Percentiles rank a stretch among this genome's conserved stretches.
Conservation (phyloP, 108 stramenopile species). For the Stephanodiscus minutulus region DNA sequence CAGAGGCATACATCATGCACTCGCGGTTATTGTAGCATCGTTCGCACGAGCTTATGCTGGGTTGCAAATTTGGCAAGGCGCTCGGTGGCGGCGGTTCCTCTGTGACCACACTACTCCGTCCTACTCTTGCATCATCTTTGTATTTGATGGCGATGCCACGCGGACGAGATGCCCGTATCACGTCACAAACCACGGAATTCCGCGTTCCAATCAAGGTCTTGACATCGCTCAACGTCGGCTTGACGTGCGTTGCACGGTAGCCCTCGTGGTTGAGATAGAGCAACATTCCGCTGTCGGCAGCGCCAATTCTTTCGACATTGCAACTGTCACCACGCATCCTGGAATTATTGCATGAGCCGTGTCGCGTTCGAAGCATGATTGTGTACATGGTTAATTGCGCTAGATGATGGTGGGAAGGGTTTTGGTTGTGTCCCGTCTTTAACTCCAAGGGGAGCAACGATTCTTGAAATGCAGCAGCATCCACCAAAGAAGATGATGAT, state of each 20-base stretch:
- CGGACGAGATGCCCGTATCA: constrained; percentile 55
- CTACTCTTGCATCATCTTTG: constrained; percentile 29
- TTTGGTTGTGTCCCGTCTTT: constrained; percentile 87
- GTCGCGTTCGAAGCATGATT: constrained; percentile 71
- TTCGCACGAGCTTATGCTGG: constrained; percentile 56
- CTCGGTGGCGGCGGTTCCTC: constrained; percentile 46
- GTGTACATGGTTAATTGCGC: constrained; percentile 88
- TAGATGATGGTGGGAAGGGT: constrained; percentile 65
- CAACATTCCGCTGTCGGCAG: constrained; percentile 67
- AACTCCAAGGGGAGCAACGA: constrained; percentile 75
- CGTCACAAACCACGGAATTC: constrained; percentile 70
- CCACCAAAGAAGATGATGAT: background rate
- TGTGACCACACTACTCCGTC: constrained; percentile 24
- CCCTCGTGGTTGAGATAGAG: constrained; percentile 78
- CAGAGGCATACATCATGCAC: constrained; percentile 86
- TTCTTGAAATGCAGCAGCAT: constrained; percentile 14
- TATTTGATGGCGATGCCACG: constrained; percentile 68
- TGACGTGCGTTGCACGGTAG: constrained; percentile 57
- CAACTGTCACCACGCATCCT: background rate
- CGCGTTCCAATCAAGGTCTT: constrained; percentile 80
- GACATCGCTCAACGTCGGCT: constrained; percentile 62
- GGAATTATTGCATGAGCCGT: constrained; percentile 50
- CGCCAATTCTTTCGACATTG: constrained; percentile 23
- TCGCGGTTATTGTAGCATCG: constrained; percentile 75
- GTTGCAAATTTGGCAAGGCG: constrained; percentile 60